Base-by-base conservation (phyloP, 805 yeast species). In the Ogataea paraovalis region DNA sequence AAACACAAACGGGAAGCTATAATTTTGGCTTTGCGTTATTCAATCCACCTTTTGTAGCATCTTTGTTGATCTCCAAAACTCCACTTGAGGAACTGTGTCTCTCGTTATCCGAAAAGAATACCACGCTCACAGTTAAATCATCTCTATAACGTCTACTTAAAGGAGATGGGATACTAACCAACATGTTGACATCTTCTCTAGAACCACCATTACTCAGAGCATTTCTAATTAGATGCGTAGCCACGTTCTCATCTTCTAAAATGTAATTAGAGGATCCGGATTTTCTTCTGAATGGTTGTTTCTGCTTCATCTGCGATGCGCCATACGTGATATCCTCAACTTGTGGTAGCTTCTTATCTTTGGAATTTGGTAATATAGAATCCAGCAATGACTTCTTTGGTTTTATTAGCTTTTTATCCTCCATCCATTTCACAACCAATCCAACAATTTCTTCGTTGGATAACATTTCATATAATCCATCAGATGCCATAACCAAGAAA, bases 121-220 rank as follows among this genome's bases (percentile, higher is more conserved):
- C 88, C 21, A 94, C 99, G 2, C 97, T 89, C 4, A 91, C 97
- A 0, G 98, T 91, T 62, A 94, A 74, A 66, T 94, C 99, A 69
- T 94, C 99, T 65, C 99, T 81, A 68, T 91, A 92, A 40, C 89
- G 77, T 68, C 99, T 81, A 19, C 96, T 85, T 56, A 86, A 77
- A 2, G 98, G 97, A 16, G 90, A 79, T 18, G 98, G 98, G 45
- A 94, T 89, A 45, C 94, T 84, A 16, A 90, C 85, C 50, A 94
- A 71, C 79, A 94, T 87, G 20, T 91, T 81, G 2, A 91, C 90
- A 57, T 89, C 91, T 52, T 92, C 97, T 53, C 81, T 80, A 36
- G 87, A 83, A 0, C 96, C 97, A 6, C 97, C 96, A 53, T 78
- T 78, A 48, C 88, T 81, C 48, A 94, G 73, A 0, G 99, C 98